phyloP scores from a whole-genome alignment of 2,329 filamentous ascomycete genomes.

The Ramichloridium luteum region DNA sequence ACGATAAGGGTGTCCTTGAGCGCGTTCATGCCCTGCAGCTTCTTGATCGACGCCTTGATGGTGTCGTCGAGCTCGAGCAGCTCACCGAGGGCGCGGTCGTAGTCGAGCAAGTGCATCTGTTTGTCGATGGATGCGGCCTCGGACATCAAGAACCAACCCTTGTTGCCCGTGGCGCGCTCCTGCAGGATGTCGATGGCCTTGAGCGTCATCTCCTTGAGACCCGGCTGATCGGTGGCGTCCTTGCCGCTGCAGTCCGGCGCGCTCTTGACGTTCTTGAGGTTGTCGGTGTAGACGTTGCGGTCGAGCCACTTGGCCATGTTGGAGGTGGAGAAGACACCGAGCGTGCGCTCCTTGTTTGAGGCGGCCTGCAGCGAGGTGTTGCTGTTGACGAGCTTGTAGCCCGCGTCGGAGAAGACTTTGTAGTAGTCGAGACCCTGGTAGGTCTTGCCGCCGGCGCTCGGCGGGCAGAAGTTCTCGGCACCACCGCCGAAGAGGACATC shows the following conservation, averaged over 20 bases:
- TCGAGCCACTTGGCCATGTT: constrained; percentile 75
- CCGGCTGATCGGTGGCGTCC: constrained; percentile 62
- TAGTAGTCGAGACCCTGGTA: constrained; percentile 63
- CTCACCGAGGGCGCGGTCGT: constrained; percentile 73
- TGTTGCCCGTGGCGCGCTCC: constrained; percentile 39
- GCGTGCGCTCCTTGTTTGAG: constrained; percentile 48
- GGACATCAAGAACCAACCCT: constrained; percentile 79
- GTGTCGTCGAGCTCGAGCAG: constrained; percentile 79
- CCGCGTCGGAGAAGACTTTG: constrained; percentile 55
- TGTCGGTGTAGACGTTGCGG: constrained; percentile 65
- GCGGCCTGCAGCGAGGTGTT: constrained; percentile 54
- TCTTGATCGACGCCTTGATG: constrained; percentile 58
- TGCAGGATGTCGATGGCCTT: constrained; percentile 75
- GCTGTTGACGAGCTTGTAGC: constrained; percentile 61
- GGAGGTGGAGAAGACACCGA: constrained; percentile 64
- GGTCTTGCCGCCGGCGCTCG: constrained; percentile 44
- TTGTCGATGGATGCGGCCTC: constrained; percentile 81
- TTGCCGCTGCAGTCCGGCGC: constrained; percentile 53
- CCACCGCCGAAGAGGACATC: constrained; percentile 72
- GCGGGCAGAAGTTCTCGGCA: constrained; percentile 61
- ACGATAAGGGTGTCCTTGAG: constrained; percentile 67
- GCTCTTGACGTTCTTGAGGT: constrained; percentile 54
- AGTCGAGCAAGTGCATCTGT: constrained; percentile 78
- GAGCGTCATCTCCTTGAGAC: constrained; percentile 79
- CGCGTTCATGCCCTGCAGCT: constrained; percentile 52